A percentile compares a stretch with the other conserved stretches of the same genome.
phyloP scores from a whole-genome alignment of 768 basidiomycete genomes.

The Mycena galopus region DNA sequence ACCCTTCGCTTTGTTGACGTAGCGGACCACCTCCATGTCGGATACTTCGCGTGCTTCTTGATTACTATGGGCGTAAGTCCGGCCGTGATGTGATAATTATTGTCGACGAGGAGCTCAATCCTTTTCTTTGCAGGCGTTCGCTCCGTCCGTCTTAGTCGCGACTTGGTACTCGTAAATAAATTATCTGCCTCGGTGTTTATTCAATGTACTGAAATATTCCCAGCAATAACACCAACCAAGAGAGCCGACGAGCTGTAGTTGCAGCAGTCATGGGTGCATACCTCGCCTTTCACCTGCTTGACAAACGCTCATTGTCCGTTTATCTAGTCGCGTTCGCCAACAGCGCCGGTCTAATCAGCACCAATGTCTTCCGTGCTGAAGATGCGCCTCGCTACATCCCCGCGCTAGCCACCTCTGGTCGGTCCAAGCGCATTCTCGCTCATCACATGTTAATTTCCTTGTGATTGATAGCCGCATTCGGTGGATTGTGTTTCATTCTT shows the following conservation, averaged over 20 bases:
- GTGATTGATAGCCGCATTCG: conserved; percentile 55
- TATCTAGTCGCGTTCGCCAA: conserved; percentile 60
- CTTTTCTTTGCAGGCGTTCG: conserved; percentile 56
- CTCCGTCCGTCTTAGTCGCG: conserved; percentile 60
- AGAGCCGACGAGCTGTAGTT: conserved; percentile 62
- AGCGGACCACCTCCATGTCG: conserved; percentile 53
- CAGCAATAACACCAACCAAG: conserved; percentile 62
- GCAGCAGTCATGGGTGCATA: conserved; percentile 64
- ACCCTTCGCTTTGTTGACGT: conserved; percentile 61
- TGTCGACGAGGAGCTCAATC: background rate
- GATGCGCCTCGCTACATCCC: conserved; percentile 64
- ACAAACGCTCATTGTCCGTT: background rate
- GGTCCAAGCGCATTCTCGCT: conserved; percentile 23
- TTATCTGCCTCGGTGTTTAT: background rate
- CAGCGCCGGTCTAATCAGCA: conserved; percentile 57
- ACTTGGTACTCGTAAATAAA: conserved; percentile 45
- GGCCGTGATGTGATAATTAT: background rate
- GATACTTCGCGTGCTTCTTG: conserved; percentile 70
- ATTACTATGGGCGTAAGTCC: conserved; percentile 60
- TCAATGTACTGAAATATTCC: conserved; percentile 28
- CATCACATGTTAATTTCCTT: background rate
- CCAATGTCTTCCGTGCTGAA: conserved; percentile 64
- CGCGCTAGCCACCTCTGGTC: conserved; percentile 61
- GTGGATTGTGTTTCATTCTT: conserved; percentile 59
- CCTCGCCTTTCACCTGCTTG: background rate